Evolutionary conservation across 805 yeast genomes (phyloP), one percentile per base, ranked within the genome.

Genomic region (Debaryomyces maramus): DNA sequence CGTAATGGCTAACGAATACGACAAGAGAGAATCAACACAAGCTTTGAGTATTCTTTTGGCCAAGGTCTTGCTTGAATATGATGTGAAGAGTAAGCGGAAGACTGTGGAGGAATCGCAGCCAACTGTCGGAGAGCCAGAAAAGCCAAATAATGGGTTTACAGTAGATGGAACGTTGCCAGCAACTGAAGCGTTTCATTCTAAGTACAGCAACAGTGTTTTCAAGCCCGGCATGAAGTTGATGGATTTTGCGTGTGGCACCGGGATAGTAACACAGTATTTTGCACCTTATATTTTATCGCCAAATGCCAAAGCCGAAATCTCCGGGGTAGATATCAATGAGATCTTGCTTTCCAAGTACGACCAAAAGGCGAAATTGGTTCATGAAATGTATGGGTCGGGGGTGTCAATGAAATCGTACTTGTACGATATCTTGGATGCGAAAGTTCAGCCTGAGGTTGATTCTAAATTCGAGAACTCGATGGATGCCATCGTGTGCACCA

Each of bases 231-330:
- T 47, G 36, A 56, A 41, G 24, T 28, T 65, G 5, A 37, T 71
- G 33, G 75, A 71, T 45, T 70, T 71, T 50, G 75, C 73, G 0
- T 70, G 74, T 42, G 76, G 76, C 3, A 60, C 73, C 1, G 76
- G 75, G 0, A 40, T 65, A 6, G 54, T 68, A 13, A 58, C 67
- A 2, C 47, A 53, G 36, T 52, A 51, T n/a, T 35, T 69, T 17
- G 56, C 55, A 5, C 67, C 67, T 3, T 60, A 60, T 40, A n/a
- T n/a, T n/a, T 40, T 67, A 14, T 40, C 37, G 3, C 37, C 46
- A 3, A 22, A 34, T 10, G 39, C 59, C 4, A 18, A 18, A 9
- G 43, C 62, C 5, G 57, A 58, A 24, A 41, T 61, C 6, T 46
- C 56, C 2, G 75, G 75, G 2, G 44, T 70, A 11, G 76, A 71